These are phyloP conservation scores for Craspedostauros australis DNA, from an alignment of 108 stramenopile species.

Conservation along the genomic window DNA sequence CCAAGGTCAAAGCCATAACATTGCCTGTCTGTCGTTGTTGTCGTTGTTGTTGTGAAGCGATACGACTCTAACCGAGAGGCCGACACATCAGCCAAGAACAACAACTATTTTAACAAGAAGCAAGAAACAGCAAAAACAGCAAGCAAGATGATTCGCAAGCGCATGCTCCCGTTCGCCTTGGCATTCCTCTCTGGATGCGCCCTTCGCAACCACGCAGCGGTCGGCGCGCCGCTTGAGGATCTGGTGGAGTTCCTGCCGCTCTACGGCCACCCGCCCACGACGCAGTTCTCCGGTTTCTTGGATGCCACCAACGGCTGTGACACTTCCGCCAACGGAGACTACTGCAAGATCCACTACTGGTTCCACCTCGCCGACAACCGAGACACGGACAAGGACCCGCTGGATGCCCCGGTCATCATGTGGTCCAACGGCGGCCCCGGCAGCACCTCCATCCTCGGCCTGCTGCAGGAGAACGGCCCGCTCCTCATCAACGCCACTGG, in stretches of 20 bases:
- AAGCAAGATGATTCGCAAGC: not conserved
- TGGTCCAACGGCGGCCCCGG: conserved; percentile 71
- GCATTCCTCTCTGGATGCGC: not conserved
- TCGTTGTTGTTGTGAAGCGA: no score
- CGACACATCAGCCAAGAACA: no score
- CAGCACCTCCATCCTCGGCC: conserved; percentile 34
- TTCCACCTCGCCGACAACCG: conserved; percentile 39
- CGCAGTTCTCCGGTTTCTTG: conserved; percentile 48
- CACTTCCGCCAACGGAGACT: conserved; percentile 28
- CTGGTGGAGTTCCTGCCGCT: conserved; percentile 37
- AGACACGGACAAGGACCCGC: conserved; percentile 14
- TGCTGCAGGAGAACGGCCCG: conserved; percentile 54
- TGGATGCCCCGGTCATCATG: conserved; percentile 27
- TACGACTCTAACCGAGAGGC: no score
- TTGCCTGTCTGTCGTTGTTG: no score
- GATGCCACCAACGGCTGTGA: conserved; percentile 52
- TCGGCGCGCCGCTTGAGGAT: conserved; percentile 31
- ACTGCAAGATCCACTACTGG: conserved; percentile 54
- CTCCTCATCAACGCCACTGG: conserved; percentile 46
- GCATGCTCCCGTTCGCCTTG: not conserved
- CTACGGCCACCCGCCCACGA: conserved; percentile 45
- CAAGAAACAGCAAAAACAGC: no score
- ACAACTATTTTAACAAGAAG: no score
- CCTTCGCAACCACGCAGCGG: conserved; percentile 8
- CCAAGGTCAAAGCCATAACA: no score